Base-by-base conservation (phyloP, 2,329 filamentous ascomycete genomes). In the Ascochyta clinopodiicola region DNA sequence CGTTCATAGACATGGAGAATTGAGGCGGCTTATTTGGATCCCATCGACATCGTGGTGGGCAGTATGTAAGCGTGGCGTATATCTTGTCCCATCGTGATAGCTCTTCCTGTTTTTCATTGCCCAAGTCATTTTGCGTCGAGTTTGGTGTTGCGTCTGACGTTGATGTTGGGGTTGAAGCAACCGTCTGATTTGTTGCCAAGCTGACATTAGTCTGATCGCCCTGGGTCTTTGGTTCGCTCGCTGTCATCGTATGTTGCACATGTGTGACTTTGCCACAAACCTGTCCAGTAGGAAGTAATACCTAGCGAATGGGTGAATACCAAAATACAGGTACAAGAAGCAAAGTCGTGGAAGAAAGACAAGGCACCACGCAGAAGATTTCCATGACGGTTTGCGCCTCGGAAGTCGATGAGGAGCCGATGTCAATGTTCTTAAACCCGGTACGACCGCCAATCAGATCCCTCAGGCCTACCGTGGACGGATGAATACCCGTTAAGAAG, bases 1-100 rank as follows among this genome's bases (percentile, higher is more conserved):
- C 71, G 66, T 93, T 93, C 69, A 91, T 78, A 2, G 79, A 78
- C 63, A 91, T 77, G 1, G 84, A 88, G 73, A 94, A 91, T 29
- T 81, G 79, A 0, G 88, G 88, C 7, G 90, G 89, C 50, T 84
- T 81, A 0, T 84, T 72, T 0, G 86, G 82, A 62, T 91, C 81
- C 78, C 88, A 93, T 40, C 89, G 85, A 70, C 88, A 90, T 62
- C 83, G 81, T 47, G 80, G 80, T 0, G 89, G 90, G 32, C 84
- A 86, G 82, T 84, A 90, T 32, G 78, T 78, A 15, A 88, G 44
- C 2, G 76, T 53, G 19, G 51, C 56, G 55, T 66, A 70, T 1
- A 66, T 22, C 42, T 47, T 67, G 45, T 63, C 56, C 67, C 64
- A 67, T 63, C 36, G 22, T 13, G 61, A 60, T 42, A 24, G 17